Conservation (phyloP, 495 filamentous ascomycete species). For the Xylaria palmicola region DNA sequence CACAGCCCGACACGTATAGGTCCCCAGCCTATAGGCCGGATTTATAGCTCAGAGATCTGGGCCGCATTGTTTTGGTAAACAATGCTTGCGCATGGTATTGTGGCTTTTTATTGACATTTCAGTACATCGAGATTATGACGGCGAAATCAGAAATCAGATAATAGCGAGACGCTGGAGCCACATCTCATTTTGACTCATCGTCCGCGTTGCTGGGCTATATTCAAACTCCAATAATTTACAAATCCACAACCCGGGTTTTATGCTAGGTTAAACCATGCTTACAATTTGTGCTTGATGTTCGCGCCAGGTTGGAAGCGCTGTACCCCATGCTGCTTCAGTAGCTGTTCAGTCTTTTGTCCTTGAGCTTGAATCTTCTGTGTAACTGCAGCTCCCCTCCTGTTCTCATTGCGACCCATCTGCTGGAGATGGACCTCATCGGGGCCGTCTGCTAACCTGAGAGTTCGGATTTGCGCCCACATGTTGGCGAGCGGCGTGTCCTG, state of each 20-base stretch:
- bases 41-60: neutral
- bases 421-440: constrained; percentile 94
- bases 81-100: neutral
- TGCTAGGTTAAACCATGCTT: constrained; percentile 15
- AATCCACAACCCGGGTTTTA: neutral
- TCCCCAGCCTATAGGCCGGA: neutral
- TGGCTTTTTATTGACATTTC: neutral
- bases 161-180: neutral
- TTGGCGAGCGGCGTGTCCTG: constrained; percentile 88
- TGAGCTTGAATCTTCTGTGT: constrained; percentile 64
- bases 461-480: constrained; percentile 83
- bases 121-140: neutral
- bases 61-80: neutral
- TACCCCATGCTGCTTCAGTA: constrained; percentile 63
- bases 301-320: constrained; percentile 48
- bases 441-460: constrained; percentile 82
- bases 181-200: neutral
- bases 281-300: constrained; percentile 53
- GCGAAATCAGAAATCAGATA: neutral
- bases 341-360: constrained; percentile 58
- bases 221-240: constrained; percentile 3
- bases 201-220: neutral
- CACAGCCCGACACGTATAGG: neutral
- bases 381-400: constrained; percentile 63
- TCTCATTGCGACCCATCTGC: constrained; percentile 85